These are phyloP conservation scores for Balamuthia mandrillaris DNA, from an alignment of 208 protist species.

Conservation along the genomic window DNA sequence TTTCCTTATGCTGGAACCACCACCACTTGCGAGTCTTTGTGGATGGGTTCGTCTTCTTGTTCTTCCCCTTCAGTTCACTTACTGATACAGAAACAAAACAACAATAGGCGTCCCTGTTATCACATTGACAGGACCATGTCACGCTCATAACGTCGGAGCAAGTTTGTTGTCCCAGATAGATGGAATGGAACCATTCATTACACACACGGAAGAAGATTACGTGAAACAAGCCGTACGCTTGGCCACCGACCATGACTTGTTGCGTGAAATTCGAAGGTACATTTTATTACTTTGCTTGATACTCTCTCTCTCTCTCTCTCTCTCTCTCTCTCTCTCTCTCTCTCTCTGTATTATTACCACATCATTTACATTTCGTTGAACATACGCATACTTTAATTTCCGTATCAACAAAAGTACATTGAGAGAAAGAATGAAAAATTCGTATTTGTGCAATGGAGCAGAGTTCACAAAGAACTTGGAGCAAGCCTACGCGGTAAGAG, in stretches of 20 bases:
- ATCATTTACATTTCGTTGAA: neutral
- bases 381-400: neutral
- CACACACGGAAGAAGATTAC: neutral
- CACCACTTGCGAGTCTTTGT: constrained; percentile 60
- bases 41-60: too few relatives aligned
- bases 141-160: constrained; percentile 45
- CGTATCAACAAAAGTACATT: neutral
- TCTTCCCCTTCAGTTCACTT: too few relatives aligned
- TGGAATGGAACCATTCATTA: neutral
- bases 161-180: neutral
- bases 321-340: too few relatives aligned
- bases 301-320: too few relatives aligned
- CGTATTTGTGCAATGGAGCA: constrained; percentile 23
- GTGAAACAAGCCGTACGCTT: neutral
- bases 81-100: too few relatives aligned
- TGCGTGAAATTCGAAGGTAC: neutral
- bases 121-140: neutral
- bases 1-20: constrained; percentile 67
- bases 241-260: neutral
- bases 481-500: neutral
- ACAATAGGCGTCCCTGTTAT: constrained; percentile 47
- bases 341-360: too few relatives aligned
- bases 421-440: constrained; percentile 21
- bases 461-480: constrained; percentile 41
- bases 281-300: too few relatives aligned